These are phyloP conservation scores for Phytophthora tubulina DNA, from an alignment of 352 stramenopile species.

Conservation along the genomic window DNA sequence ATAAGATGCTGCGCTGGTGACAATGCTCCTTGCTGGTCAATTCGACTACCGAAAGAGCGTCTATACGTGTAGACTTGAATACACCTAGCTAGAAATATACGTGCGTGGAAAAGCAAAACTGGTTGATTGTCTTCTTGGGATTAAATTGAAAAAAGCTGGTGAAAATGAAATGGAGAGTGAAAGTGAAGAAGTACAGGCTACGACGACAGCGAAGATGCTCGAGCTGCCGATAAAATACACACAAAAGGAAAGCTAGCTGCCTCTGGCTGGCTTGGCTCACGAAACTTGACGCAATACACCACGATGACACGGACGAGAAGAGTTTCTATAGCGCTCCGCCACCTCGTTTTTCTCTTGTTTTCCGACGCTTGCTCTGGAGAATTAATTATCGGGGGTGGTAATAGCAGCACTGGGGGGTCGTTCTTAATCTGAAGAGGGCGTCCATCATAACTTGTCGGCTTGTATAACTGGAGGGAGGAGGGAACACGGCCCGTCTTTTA, in stretches of 20 bases:
- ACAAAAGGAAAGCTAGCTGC: conserved; percentile 47
- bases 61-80: neutral
- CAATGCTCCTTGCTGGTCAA: neutral
- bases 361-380: conserved; percentile 27
- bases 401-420: conserved; percentile 17
- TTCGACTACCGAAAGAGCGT: neutral
- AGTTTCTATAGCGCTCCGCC: conserved; percentile 43
- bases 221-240: conserved; percentile 52
- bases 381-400: conserved; percentile 5
- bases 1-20: conserved; percentile 2
- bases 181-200: conserved; percentile 46
- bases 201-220: conserved; percentile 37
- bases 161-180: conserved; percentile 25
- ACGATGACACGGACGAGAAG: conserved; percentile 44
- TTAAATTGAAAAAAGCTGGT: conserved; percentile 37
- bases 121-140: conserved; percentile 35
- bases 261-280: conserved; percentile 38
- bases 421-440: conserved; percentile 31
- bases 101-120: conserved; percentile 38
- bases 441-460: conserved; percentile 35
- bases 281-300: conserved; percentile 51
- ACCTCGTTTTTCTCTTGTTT: conserved; percentile 26
- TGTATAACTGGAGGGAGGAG: conserved; percentile 29
- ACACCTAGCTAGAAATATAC: conserved; percentile 20
- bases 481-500: conserved; percentile 38